A percentile compares a stretch with the other conserved stretches of the same genome.
phyloP scores from a whole-genome alignment of 495 filamentous ascomycete genomes.

The Neurospora tetraspora region DNA sequence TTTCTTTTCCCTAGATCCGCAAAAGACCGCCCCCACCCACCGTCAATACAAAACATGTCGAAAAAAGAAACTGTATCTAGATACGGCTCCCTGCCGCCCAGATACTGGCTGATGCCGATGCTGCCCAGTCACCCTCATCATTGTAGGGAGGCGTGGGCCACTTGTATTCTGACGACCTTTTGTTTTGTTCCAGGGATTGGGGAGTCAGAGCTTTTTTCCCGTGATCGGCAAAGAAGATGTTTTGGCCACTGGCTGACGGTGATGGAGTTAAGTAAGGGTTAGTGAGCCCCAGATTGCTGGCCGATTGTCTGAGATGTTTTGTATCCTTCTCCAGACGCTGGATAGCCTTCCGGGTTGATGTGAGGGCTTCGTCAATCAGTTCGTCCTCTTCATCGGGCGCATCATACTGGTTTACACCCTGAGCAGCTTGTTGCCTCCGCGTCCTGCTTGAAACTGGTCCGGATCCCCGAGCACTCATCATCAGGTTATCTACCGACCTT shows the following conservation, averaged over 20 bases:
- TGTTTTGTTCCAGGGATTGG: conserved; percentile 40
- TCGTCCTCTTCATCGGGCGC: conserved; percentile 96
- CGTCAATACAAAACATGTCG: neutral
- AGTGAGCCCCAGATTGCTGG: conserved; percentile 49
- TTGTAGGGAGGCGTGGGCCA: conserved; percentile 92
- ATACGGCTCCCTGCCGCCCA: conserved; percentile 55
- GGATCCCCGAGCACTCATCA: conserved; percentile 38
- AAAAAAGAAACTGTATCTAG: conserved; percentile 14
- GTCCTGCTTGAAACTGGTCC: conserved; percentile 76
- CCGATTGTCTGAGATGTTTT: conserved; percentile 43
- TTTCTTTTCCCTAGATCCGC: conserved; percentile 1
- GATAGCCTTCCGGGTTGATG: conserved; percentile 39
- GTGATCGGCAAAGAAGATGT: conserved; percentile 54
- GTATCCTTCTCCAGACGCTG: conserved; percentile 41
- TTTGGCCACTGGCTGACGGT: conserved; percentile 72
- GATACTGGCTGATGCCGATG: conserved; percentile 67
- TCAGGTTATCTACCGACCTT: conserved; percentile 53
- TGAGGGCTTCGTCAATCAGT: conserved; percentile 70
- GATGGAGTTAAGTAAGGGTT: conserved; percentile 89
- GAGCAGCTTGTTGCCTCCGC: conserved; percentile 65
- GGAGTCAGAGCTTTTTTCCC: conserved; percentile 52
- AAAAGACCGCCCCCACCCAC: conserved; percentile 2
- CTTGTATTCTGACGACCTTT: conserved; percentile 52
- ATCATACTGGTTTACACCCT: conserved; percentile 77
- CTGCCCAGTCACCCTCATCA: conserved; percentile 75